Evolutionary conservation across 164 flowering plant species (phyloP).

Genomic region (Amborella trichopoda): DNA sequence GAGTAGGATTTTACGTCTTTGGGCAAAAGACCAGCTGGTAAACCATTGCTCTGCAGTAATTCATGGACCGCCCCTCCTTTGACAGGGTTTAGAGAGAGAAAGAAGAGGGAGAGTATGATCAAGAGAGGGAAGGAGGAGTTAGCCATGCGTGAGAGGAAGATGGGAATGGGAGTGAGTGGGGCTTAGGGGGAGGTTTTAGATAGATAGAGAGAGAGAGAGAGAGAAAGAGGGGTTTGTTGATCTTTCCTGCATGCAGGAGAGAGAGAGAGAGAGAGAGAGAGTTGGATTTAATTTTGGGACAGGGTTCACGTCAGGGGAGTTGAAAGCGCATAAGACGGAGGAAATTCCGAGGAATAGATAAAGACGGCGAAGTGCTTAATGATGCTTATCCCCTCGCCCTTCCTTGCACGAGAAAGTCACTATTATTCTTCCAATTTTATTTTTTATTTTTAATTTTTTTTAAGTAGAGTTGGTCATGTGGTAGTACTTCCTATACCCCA

Average conservation of each 20-base stretch:
- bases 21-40: slow-evolving; percentile 70
- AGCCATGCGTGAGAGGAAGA: slow-evolving; percentile 7
- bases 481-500: too few species aligned
- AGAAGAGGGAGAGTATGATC: background rate
- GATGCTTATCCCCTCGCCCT: too few species aligned
- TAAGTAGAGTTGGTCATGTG: too few species aligned
- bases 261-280: slow-evolving; percentile 1
- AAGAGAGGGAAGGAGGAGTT: background rate
- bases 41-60: slow-evolving; percentile 43
- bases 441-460: too few species aligned
- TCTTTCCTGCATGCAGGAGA: background rate
- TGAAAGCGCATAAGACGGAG: too few species aligned
- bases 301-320: background rate
- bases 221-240: background rate
- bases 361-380: too few species aligned
- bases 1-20: slow-evolving; percentile 50
- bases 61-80: slow-evolving; percentile 39
- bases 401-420: too few species aligned
- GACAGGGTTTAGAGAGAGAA: slow-evolving; percentile 1
- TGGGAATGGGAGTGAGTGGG: slow-evolving; percentile 2
- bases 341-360: too few species aligned
- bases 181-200: slow-evolving; percentile 1
- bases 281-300: background rate
- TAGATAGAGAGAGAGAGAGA: background rate
- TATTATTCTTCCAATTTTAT: too few species aligned